These are phyloP conservation scores for Euphrasia confusa DNA, from an alignment of 257 asterid species.

Conservation along the genomic window DNA sequence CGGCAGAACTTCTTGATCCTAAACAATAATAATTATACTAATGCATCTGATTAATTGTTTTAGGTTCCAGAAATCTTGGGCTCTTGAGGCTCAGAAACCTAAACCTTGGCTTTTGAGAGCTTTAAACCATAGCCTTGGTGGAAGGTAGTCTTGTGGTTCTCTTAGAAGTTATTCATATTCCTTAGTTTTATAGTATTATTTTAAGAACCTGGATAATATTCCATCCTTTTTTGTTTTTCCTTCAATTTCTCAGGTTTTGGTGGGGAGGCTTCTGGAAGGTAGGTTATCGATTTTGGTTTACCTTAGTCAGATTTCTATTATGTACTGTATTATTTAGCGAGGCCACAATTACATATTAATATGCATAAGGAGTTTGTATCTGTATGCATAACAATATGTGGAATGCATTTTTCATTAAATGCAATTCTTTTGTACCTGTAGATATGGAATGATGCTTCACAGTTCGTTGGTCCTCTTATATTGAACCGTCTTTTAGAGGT, in stretches of 20 bases:
- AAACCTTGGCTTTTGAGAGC: constrained; percentile 98
- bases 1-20: background rate
- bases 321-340: background rate
- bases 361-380: background rate
- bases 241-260: constrained; percentile 72
- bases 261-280: constrained; percentile 99
- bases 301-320: constrained; percentile 12
- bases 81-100: constrained; percentile 61
- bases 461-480: constrained; percentile 86
- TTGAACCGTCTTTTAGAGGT: constrained; percentile 78
- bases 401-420: constrained; percentile 24
- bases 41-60: background rate
- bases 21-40: background rate
- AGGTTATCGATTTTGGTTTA: constrained; percentile 26
- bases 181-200: constrained; percentile 1
- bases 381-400: constrained; percentile 4
- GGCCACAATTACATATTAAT: background rate
- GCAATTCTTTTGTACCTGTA: constrained; percentile 40
- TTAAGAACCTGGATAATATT: constrained; percentile 8
- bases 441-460: constrained; percentile 80
- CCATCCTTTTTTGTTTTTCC: constrained; percentile 19
- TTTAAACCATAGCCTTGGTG: constrained; percentile 80
- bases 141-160: constrained; percentile 52
- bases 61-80: constrained; percentile 92
- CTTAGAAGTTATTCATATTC: constrained; percentile 11